Evolutionary conservation across 78 protist species (phyloP).

Genomic region (Trichosphaerium sp.): DNA sequence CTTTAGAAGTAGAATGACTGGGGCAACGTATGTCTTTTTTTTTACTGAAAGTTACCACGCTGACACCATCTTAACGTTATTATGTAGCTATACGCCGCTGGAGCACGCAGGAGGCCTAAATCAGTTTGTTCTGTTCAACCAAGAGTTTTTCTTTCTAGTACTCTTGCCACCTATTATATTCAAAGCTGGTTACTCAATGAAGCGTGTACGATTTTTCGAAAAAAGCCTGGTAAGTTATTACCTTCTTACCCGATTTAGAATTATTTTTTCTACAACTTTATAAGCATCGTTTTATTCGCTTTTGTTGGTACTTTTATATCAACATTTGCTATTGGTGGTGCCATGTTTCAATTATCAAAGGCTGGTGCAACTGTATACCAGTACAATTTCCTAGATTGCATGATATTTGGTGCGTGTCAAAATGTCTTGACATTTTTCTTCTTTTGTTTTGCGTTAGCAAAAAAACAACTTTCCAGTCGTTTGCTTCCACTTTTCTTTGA

Average conservation of each 20-base stretch:
- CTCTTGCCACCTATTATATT: conserved; percentile 88
- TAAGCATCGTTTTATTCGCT: conserved; percentile 64
- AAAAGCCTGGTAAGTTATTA: background rate
- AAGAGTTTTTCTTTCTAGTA: conserved; percentile 68
- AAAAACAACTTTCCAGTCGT: no score
- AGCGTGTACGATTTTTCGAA: background rate
- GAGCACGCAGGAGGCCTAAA: conserved; percentile 5
- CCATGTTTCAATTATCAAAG: no score
- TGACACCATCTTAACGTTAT: no score
- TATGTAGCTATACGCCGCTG: no score
- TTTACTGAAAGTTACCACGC: no score
- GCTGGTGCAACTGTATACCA: no score
- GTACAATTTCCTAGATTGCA: no score
- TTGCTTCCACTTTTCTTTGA: background rate
- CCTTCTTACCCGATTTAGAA: background rate
- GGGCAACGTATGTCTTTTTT: no score
- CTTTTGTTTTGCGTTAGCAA: no score
- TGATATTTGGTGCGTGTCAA: no score
- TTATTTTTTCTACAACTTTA: conserved; percentile 62
- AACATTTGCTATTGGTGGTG: conserved; percentile 47
- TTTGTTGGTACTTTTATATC: conserved; percentile 80
- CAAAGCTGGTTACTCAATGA: conserved; percentile 68
- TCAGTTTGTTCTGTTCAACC: conserved; percentile 27
- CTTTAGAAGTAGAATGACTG: no score
- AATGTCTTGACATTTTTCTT: no score